Conservation (phyloP, 768 basidiomycete genomes). For the Lactifluus echinatus region DNA sequence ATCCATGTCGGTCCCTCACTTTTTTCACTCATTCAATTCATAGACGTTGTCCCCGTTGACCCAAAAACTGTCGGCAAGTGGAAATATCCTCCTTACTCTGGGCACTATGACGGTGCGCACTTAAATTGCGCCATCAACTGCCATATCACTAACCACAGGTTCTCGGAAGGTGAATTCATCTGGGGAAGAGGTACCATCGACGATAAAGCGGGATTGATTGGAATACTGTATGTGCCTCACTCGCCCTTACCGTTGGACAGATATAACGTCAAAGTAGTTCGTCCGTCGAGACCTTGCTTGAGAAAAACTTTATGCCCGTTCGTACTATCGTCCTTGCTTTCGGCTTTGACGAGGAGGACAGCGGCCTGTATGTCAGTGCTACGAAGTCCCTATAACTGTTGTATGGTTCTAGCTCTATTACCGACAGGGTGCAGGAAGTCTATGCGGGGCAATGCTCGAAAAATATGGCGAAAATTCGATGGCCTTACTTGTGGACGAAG, state of each 20-base stretch:
- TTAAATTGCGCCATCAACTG: neutral
- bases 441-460: constrained; percentile 41
- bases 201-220: constrained; percentile 30
- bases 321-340: constrained; percentile 26
- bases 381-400: constrained; percentile 6
- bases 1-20: constrained; percentile 7
- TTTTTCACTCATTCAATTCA: neutral
- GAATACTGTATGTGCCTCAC: constrained; percentile 24
- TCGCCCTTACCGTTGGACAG: neutral
- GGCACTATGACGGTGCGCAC: constrained; percentile 43
- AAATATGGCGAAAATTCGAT: constrained; percentile 66
- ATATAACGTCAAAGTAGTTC: constrained; percentile 19
- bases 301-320: constrained; percentile 32
- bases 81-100: constrained; percentile 56
- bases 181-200: constrained; percentile 32
- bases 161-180: constrained; percentile 23
- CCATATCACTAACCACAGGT: neutral
- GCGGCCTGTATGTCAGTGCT: constrained; percentile 20
- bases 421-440: constrained; percentile 43
- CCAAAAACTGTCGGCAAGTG: constrained; percentile 48
- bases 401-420: neutral
- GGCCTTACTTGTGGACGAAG: constrained; percentile 83
- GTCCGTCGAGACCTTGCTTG: constrained; percentile 33
- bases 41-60: constrained; percentile 65
- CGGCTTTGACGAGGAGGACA: constrained; percentile 38